Evolutionary conservation across 345 rosid genomes (phyloP), one percentile per base, ranked within the genome.

Genomic region (Barbarea vulgaris): DNA sequence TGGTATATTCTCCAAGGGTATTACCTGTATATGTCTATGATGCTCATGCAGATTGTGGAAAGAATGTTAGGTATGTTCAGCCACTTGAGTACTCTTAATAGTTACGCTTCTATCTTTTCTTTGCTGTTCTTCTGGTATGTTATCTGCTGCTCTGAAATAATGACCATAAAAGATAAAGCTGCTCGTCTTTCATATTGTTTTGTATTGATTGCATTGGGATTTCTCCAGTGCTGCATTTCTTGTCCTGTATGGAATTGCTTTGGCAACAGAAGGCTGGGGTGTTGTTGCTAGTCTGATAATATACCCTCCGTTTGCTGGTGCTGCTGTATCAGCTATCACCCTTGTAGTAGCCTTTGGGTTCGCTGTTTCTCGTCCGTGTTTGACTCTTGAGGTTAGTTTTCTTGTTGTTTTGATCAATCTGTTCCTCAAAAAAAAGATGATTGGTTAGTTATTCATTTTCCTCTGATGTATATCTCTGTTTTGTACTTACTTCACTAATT

Each of bases 211-310:
- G 56, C 53, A 34, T 61, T 36, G 62, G 72, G 66, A 36, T 71
- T 47, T 55, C 37, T 31, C 68, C 93, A 96, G 99, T 80, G 96
- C 83, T 69, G 97, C 98, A 63, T 96, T 96, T 86, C 96, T 96
- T 61, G 81, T 96, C 83, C 91, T 96, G 60, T 96, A 93, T 81
- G 99, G 98, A 79, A 84, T 96, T 80, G 99, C 99, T 30, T 83
- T 96, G 83, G 98, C 99, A 77, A 93, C 87, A 66, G 99, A 96
- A 79, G 99, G 97, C 70, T 96, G 99, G 99, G 99, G 99, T 67
- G 99, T 96, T 52, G 96, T 96, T 76, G 99, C 99, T 67, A 96
- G 99, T 85, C 88, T 96, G 84, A 88, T 78, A 70, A 91, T 96
- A 70, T 89, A 91, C 83, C 99, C 99, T 51, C 99, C 99, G 19